Base-by-base conservation (phyloP, 2,329 filamentous ascomycete species). In the Trematosphaeria pertusa region DNA sequence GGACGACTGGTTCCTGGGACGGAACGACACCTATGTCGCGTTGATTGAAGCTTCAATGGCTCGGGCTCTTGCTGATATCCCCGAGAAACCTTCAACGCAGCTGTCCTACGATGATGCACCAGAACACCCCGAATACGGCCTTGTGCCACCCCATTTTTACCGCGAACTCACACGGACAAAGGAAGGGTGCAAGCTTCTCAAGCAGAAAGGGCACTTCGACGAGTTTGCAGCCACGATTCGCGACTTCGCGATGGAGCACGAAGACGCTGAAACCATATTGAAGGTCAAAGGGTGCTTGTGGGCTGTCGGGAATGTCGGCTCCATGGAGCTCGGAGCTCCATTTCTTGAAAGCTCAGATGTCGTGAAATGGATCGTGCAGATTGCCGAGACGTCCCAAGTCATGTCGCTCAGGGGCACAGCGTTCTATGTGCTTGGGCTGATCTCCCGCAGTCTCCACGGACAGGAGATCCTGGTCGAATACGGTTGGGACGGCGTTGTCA, bases 1-100 rank as follows among this genome's bases (percentile, higher is more conserved):
- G 94, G 94, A 99, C 60, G 95, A 99, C 73, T 99, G 94, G 94
- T 99, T 97, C 67, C 80, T 99, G 14, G 94, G 94, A 11, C 86
- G 94, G 34, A 99, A 99, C 66, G 93, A 99, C 69, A 87, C 86
- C n/a, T 99, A 99, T 59, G 94, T 99, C 39, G 83, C 86, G 28
- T 83, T 97, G 31, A 93, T 99, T 31, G 94, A 99, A 72, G 94
- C 95, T n/a, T 96, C 92, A 43, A 80, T 99, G 40, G 91, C 92
- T 22, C 87, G 91, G 50, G 88, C 92, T 0, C 92, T 96, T 57
- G 79, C 85, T n/a, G 75, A 79, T 45, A 65, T 75, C n/a, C 72
- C 73, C 1, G 81, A 87, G 31, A 83, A 82, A 43, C 74, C 81
- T 4, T 83, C 85, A 19, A 51, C 61, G n/a, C 67, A 72, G 26